Conservation (phyloP, 495 filamentous ascomycete genomes). For the Penicillium chermesinum region DNA sequence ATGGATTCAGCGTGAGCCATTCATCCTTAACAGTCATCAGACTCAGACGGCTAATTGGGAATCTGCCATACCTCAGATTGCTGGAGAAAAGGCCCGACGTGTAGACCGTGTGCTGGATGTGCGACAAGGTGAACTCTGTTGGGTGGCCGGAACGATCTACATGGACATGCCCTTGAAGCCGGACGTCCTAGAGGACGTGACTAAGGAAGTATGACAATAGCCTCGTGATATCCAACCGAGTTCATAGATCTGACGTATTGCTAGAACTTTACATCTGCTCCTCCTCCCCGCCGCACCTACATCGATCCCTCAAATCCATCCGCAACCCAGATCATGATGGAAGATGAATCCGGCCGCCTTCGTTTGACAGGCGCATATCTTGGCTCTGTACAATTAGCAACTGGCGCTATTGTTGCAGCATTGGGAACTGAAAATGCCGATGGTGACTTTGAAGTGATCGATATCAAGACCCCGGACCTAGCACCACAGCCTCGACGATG, state of each 20-base stretch:
- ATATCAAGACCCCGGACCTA: slow-evolving; percentile 81
- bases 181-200: slow-evolving; percentile 91
- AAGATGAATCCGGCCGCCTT: slow-evolving; percentile 94
- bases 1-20: slow-evolving; percentile 54
- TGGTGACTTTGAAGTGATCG: slow-evolving; percentile 89
- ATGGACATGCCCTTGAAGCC: slow-evolving; percentile 98
- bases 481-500: slow-evolving; percentile 75
- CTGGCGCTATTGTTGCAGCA: slow-evolving; percentile 84
- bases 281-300: slow-evolving; percentile 76
- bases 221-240: background rate
- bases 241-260: background rate
- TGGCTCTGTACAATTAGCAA: slow-evolving; percentile 65
- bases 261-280: slow-evolving; percentile 80
- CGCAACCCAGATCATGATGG: slow-evolving; percentile 69
- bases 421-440: slow-evolving; percentile 88
- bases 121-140: slow-evolving; percentile 90
- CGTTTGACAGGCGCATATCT: slow-evolving; percentile 67
- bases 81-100: slow-evolving; percentile 63
- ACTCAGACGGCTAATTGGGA: background rate
- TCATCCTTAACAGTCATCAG: background rate
- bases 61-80: slow-evolving; percentile 48
- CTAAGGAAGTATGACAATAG: slow-evolving; percentile 66
- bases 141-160: slow-evolving; percentile 90
- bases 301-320: slow-evolving; percentile 42
- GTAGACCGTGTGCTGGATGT: slow-evolving; percentile 92